These are phyloP conservation scores for Gelatoporia subvermispora DNA, from an alignment of 768 basidiomycete genomes.

Conservation along the genomic window DNA sequence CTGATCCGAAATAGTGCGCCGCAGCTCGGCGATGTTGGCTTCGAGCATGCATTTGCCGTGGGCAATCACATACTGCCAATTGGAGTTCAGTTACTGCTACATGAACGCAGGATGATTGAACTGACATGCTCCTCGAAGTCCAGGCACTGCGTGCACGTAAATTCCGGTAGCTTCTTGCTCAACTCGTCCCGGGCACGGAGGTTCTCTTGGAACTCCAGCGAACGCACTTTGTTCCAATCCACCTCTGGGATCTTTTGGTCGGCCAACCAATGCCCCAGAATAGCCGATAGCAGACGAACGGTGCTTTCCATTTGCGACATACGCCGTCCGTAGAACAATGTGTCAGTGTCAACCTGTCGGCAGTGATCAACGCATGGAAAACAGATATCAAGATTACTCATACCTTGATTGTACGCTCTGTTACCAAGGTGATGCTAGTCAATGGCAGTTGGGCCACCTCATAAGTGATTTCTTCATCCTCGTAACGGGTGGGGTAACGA, in stretches of 20 bases:
- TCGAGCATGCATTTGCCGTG: conserved; percentile 76
- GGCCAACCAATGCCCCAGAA: conserved; percentile 56
- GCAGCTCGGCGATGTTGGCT: conserved; percentile 71
- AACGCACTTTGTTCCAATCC: conserved; percentile 75
- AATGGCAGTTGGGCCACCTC: conserved; percentile 58
- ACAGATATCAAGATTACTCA: neutral
- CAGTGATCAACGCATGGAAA: neutral
- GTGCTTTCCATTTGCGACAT: conserved; percentile 60
- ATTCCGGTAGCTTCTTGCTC: conserved; percentile 35
- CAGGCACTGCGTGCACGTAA: conserved; percentile 53
- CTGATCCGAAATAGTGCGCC: conserved; percentile 88
- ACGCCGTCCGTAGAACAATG: conserved; percentile 60
- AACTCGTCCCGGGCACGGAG: conserved; percentile 56
- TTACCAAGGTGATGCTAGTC: conserved; percentile 72
- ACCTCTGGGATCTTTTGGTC: conserved; percentile 57
- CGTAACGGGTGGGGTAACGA: too few relatives aligned
- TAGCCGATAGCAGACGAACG: conserved; percentile 40
- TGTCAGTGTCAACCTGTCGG: conserved; percentile 63
- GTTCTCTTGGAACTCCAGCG: conserved; percentile 89
- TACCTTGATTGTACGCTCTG: conserved; percentile 69
- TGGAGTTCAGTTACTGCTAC: neutral
- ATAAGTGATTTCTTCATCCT: conserved; percentile 52
- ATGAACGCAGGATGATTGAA: conserved; percentile 6
- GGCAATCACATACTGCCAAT: conserved; percentile 61
- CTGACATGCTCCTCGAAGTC: conserved; percentile 76